Conservation (phyloP, 2,329 filamentous ascomycete genomes). For the Colletotrichum ledebouriae region DNA sequence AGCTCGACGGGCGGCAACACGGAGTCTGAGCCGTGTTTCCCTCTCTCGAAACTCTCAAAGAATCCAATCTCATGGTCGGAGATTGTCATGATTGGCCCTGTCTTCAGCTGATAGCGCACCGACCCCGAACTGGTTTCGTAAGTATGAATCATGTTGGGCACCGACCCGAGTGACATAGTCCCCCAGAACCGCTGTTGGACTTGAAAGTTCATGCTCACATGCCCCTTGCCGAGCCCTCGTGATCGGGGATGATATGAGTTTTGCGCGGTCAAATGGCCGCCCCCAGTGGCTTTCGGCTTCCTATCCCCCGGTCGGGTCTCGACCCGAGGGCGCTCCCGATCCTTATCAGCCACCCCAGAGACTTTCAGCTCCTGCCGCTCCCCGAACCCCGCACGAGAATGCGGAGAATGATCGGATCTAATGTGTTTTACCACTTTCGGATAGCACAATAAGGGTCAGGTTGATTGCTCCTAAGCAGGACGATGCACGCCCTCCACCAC, state of each 20-base stretch:
- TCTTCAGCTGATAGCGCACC: background rate
- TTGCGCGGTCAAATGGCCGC: background rate
- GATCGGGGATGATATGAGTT: background rate
- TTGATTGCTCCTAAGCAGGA: background rate
- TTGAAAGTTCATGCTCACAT: background rate
- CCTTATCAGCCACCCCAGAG: conserved; percentile 16
- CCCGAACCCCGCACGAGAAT: conserved; percentile 7
- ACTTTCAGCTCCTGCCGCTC: background rate
- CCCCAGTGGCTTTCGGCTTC: background rate
- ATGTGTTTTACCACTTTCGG: conserved; percentile 15
- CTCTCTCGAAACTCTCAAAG: background rate
- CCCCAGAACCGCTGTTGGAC: background rate
- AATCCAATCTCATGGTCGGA: background rate
- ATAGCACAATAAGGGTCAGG: conserved; percentile 8
- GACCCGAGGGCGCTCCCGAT: conserved; percentile 10
- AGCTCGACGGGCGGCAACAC: background rate
- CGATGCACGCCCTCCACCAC: background rate
- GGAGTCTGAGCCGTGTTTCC: background rate
- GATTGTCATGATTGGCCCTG: conserved; percentile 2
- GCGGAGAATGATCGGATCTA: conserved; percentile 19
- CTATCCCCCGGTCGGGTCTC: background rate
- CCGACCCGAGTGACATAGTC: background rate
- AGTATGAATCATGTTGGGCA: conserved; percentile 18
- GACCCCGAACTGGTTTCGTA: conserved; percentile 8
- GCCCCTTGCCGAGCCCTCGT: background rate